Evolutionary conservation across 208 protist species (phyloP).

Genomic region (Phytomonas francai): DNA sequence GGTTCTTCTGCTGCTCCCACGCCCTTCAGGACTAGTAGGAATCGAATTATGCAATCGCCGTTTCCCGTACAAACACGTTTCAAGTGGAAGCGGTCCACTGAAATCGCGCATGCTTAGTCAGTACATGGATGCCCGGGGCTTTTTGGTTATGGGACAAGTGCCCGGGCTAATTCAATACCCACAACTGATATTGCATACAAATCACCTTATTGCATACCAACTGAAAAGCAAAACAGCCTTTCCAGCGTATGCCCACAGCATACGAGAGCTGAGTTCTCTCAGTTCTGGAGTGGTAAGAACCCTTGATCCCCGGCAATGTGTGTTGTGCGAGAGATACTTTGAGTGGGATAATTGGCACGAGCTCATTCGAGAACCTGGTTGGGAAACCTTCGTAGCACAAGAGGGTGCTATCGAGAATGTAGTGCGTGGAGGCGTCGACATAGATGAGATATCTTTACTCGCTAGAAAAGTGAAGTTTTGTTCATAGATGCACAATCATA

Average conservation of each 20-base stretch:
- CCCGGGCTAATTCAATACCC: constrained; percentile 7
- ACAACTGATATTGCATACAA: constrained; percentile 56
- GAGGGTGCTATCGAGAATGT: constrained; percentile 30
- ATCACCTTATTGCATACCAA: constrained; percentile 60
- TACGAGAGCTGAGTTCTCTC: constrained; percentile 41
- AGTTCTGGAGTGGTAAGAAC: constrained; percentile 17
- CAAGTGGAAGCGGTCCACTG: neutral
- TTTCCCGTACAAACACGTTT: neutral
- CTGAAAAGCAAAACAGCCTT: constrained; percentile 27
- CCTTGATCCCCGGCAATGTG: constrained; percentile 35
- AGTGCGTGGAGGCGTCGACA: constrained; percentile 23
- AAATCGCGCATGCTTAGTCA: neutral
- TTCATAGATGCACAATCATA: neutral
- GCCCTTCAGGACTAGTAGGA: neutral
- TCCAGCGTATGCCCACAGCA: constrained; percentile 60
- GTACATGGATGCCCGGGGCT: neutral
- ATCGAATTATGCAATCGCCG: neutral
- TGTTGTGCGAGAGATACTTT: constrained; percentile 37
- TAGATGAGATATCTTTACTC: neutral
- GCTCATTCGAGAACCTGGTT: constrained; percentile 55
- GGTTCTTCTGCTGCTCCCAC: neutral
- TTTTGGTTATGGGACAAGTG: neutral
- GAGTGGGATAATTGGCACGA: constrained; percentile 82
- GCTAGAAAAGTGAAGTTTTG: neutral
- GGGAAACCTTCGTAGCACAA: constrained; percentile 34